These are phyloP conservation scores for Cryptococcus hybrid DNA, from an alignment of 1,284 basidiomycete species.

Conservation along the genomic window DNA sequence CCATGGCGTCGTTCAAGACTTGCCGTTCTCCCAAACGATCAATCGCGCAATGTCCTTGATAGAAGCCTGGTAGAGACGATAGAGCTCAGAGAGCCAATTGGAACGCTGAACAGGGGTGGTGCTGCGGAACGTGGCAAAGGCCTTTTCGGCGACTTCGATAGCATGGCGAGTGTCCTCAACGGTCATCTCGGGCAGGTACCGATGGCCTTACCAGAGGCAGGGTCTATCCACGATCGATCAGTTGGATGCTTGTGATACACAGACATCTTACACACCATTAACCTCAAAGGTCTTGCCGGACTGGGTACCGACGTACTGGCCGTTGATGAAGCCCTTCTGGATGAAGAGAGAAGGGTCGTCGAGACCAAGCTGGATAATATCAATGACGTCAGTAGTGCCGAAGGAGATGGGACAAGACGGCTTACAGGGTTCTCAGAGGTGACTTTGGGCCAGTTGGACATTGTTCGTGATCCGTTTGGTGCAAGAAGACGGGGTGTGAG, in stretches of 20 bases:
- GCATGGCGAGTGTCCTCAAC: conserved; percentile 75
- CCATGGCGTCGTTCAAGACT: conserved; percentile 78
- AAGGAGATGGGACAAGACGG: not conserved
- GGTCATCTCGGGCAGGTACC: conserved; percentile 82
- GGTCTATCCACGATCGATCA: conserved; percentile 58
- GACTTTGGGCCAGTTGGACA: conserved; percentile 42
- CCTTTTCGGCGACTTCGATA: conserved; percentile 69
- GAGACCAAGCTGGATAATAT: conserved; percentile 50
- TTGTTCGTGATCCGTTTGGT: conserved; percentile 12
- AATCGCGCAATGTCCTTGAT: conserved; percentile 43
- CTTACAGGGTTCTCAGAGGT: conserved; percentile 44
- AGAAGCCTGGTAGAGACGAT: conserved; percentile 32
- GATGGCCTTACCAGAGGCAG: conserved; percentile 73
- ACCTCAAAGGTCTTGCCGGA: conserved; percentile 70
- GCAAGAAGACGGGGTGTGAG: not conserved
- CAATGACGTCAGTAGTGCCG: not conserved
- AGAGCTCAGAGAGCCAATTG: conserved; percentile 29
- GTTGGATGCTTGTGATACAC: not conserved
- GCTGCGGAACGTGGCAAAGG: conserved; percentile 76
- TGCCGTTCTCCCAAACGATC: conserved; percentile 76
- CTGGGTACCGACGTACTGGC: conserved; percentile 76
- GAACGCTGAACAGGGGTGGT: conserved; percentile 57
- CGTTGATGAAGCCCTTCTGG: conserved; percentile 72
- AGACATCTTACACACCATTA: conserved; percentile 58
- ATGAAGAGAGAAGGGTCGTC: conserved; percentile 73